Percentiles rank a stretch among this genome's conserved stretches.
These are phyloP conservation scores for Beauveria pseudobassiana DNA, from an alignment of 2,329 filamentous ascomycete genomes.

Conservation along the genomic window DNA sequence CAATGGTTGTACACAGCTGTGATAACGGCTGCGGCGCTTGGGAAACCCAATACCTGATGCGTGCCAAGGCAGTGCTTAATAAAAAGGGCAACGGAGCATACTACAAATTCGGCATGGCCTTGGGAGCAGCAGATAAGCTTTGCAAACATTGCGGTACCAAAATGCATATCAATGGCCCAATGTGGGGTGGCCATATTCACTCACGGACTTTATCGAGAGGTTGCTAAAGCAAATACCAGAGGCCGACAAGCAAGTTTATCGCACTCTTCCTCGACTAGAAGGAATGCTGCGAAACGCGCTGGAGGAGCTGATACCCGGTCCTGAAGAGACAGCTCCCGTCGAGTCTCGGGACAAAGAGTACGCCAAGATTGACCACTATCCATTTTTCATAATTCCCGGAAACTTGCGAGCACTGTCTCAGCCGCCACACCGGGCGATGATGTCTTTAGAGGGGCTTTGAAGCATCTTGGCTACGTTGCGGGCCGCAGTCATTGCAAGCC, in stretches of 20 bases:
- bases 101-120: slow-evolving; percentile 71
- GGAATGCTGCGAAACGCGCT: slow-evolving; percentile 88
- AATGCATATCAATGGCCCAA: slow-evolving; percentile 84
- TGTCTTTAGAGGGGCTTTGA: slow-evolving; percentile 71
- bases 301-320: slow-evolving; percentile 54
- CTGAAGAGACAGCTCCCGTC: slow-evolving; percentile 29
- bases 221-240: slow-evolving; percentile 66
- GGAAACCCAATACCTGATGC: slow-evolving; percentile 72
- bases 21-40: slow-evolving; percentile 88
- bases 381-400: slow-evolving; percentile 80
- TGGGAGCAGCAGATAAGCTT: slow-evolving; percentile 58
- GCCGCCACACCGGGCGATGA: slow-evolving; percentile 74
- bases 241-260: slow-evolving; percentile 63
- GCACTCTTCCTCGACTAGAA: slow-evolving; percentile 72
- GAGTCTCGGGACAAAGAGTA: slow-evolving; percentile 41
- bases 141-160: slow-evolving; percentile 83
- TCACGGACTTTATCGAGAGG: slow-evolving; percentile 73
- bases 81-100: slow-evolving; percentile 63
- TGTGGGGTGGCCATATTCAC: slow-evolving; percentile 90
- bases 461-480: slow-evolving; percentile 71
- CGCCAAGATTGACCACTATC: slow-evolving; percentile 62
- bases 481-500: slow-evolving; percentile 84
- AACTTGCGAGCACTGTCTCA: slow-evolving; percentile 68
- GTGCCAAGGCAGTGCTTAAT: slow-evolving; percentile 56
- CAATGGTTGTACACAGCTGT: slow-evolving; percentile 89